These are phyloP conservation scores for Leishmania gerbilli DNA, from an alignment of 208 protist genomes.

Conservation along the genomic window DNA sequence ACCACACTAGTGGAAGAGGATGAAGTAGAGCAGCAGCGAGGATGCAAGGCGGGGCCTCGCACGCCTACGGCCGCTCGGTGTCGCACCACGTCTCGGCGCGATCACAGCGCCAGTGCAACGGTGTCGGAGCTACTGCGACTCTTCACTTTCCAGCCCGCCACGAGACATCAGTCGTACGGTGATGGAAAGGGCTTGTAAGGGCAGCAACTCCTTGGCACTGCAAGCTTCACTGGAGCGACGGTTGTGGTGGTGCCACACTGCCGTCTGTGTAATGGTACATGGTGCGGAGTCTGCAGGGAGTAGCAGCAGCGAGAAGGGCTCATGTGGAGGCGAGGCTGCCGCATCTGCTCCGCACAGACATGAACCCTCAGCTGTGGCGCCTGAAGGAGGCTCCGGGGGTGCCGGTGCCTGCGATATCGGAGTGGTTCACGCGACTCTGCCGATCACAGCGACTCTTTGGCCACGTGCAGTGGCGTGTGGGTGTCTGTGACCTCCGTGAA, in stretches of 20 bases:
- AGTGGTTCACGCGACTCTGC: neutral
- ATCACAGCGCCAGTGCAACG: slow-evolving; percentile 21
- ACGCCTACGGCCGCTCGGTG: neutral
- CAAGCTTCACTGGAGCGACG: neutral
- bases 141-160: slow-evolving; percentile 7
- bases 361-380: neutral
- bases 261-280: neutral
- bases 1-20: neutral
- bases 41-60: neutral
- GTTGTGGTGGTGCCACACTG: neutral
- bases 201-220: neutral
- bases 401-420: neutral
- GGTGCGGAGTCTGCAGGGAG: neutral
- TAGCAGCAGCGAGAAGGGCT: neutral
- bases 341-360: neutral
- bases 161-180: neutral
- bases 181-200: neutral
- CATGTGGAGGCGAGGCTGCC: neutral
- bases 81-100: slow-evolving; percentile 1
- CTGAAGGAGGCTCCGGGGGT: neutral
- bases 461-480: neutral
- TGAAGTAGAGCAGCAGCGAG: neutral
- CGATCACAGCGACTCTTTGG: neutral
- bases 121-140: slow-evolving; percentile 35
- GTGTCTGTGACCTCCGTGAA: neutral